Conservation (phyloP, 345 rosid species). For the Boechera divaricarpa region DNA sequence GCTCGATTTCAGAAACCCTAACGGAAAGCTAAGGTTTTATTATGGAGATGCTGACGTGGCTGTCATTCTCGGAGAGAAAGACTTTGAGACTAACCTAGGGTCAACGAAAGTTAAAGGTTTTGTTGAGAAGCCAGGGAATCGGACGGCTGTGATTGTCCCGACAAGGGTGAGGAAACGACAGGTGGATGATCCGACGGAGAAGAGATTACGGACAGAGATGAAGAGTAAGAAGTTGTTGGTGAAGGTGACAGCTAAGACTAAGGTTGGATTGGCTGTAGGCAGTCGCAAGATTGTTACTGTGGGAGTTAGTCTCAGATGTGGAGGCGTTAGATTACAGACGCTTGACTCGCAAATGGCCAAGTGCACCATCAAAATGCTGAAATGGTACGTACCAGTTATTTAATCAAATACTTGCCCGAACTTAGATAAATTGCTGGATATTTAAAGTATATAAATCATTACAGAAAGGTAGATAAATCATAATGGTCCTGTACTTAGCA, state of each 20-base stretch:
- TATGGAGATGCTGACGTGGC: constrained; percentile 55
- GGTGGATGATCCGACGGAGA: constrained; percentile 53
- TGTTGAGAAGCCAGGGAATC: constrained; percentile 49
- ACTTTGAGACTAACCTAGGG: constrained; percentile 51
- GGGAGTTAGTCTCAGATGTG: constrained; percentile 56
- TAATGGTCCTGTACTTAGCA: neutral
- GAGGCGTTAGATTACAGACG: constrained; percentile 51
- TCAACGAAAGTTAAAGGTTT: constrained; percentile 54
- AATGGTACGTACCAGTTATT: constrained; percentile 54
- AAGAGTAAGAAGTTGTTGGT: constrained; percentile 53
- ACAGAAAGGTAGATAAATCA: neutral
- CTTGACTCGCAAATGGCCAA: constrained; percentile 61
- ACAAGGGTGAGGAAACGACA: constrained; percentile 51
- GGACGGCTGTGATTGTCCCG: constrained; percentile 59
- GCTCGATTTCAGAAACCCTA: constrained; percentile 71
- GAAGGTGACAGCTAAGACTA: constrained; percentile 56
- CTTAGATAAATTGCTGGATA: neutral
- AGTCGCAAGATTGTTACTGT: constrained; percentile 57
- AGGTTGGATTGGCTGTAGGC: constrained; percentile 51
- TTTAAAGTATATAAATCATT: neutral
- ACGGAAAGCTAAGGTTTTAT: constrained; percentile 52
- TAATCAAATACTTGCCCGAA: neutral
- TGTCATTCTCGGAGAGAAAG: constrained; percentile 46
- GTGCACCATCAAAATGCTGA: constrained; percentile 61
- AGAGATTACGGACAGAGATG: constrained; percentile 46